phyloP scores from a whole-genome alignment of 352 stramenopile species.

The Pseudoperonospora humuli region DNA sequence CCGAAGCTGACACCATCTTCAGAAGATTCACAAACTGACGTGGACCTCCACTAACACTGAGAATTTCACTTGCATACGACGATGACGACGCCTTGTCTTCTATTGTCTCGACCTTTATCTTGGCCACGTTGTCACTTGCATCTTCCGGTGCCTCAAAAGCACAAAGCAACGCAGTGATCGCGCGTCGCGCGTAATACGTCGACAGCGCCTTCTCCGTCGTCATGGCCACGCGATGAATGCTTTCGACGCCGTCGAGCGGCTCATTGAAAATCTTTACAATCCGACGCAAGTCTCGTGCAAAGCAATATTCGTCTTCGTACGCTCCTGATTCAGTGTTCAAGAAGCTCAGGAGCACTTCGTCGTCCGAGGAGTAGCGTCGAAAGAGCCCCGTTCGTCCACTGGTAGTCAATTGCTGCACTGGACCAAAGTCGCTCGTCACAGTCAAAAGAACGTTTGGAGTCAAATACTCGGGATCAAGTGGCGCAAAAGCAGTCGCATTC shows the following conservation, averaged over 20 bases:
- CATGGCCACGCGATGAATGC: constrained; percentile 69
- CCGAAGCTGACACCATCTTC: constrained; percentile 73
- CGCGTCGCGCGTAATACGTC: constrained; percentile 72
- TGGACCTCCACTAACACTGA: constrained; percentile 51
- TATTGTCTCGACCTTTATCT: background rate
- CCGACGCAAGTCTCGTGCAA: constrained; percentile 61
- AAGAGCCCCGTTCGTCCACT: constrained; percentile 68
- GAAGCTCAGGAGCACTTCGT: constrained; percentile 75
- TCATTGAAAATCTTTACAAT: constrained; percentile 81
- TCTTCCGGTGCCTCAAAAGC: constrained; percentile 12
- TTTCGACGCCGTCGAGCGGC: constrained; percentile 45
- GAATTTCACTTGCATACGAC: constrained; percentile 30
- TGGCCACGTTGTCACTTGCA: background rate
- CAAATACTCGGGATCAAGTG: constrained; percentile 67
- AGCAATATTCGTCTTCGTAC: constrained; percentile 80
- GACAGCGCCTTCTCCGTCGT: constrained; percentile 76
- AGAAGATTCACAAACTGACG: constrained; percentile 73
- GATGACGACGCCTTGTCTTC: constrained; percentile 13
- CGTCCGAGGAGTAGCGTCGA: constrained; percentile 37
- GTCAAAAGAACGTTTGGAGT: constrained; percentile 70
- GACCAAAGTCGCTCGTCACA: constrained; percentile 58
- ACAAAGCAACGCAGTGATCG: constrained; percentile 27
- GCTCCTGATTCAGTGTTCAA: constrained; percentile 81
- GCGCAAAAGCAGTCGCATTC: constrained; percentile 38
- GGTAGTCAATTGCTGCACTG: constrained; percentile 54